phyloP scores from a whole-genome alignment of 345 rosid species.

The Gossypium ekmanianum region DNA sequence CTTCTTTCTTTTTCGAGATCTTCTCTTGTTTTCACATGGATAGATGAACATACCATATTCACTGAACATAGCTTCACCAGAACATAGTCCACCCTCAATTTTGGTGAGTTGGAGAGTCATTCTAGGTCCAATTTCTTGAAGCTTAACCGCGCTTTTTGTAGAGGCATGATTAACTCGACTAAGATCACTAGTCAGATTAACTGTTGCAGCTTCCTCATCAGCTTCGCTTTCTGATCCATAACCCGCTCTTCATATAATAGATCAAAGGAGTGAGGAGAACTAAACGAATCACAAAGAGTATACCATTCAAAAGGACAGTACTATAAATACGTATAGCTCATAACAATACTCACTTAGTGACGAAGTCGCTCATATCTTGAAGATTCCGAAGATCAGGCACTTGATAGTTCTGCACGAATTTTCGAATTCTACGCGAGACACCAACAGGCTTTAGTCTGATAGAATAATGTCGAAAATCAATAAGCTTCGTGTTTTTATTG shows the following conservation, averaged over 20 bases:
- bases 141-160: conserved; percentile 76
- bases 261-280: conserved; percentile 8
- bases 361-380: conserved; percentile 87
- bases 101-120: conserved; percentile 73
- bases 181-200: conserved; percentile 67
- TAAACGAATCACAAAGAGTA: neutral
- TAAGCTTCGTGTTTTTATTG: conserved; percentile 79
- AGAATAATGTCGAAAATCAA: conserved; percentile 89
- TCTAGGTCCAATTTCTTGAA: conserved; percentile 95
- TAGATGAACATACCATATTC: no score
- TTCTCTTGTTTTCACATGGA: no score
- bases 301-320: neutral
- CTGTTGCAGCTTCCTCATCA: conserved; percentile 91
- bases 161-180: conserved; percentile 70
- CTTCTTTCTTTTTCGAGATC: no score
- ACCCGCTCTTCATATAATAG: conserved; percentile 55
- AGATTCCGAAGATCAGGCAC: conserved; percentile 83
- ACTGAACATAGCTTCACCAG: conserved; percentile 29
- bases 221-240: conserved; percentile 97
- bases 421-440: conserved; percentile 80
- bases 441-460: conserved; percentile 85
- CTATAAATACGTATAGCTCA: neutral
- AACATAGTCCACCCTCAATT: conserved; percentile 86
- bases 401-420: conserved; percentile 81
- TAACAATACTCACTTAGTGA: conserved; percentile 63